These are phyloP conservation scores for Penicillium thymicola DNA, from an alignment of 2,329 filamentous ascomycete species.

Conservation along the genomic window DNA sequence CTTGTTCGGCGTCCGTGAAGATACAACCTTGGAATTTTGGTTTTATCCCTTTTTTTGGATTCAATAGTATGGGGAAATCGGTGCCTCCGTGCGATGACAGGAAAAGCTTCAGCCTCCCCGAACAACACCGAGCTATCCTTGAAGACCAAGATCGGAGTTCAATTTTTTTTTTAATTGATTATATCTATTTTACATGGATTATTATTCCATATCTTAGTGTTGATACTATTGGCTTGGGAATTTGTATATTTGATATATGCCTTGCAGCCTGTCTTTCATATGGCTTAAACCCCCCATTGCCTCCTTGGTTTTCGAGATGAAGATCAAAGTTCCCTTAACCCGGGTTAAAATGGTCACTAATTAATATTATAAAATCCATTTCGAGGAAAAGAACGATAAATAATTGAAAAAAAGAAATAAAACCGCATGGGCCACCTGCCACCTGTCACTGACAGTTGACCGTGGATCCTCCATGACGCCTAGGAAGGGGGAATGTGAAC, in stretches of 20 bases:
- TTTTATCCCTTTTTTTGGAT: neutral
- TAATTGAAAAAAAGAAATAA: neutral
- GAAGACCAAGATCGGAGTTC: neutral
- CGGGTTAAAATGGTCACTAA: neutral
- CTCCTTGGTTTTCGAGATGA: neutral
- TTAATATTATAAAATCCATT: neutral
- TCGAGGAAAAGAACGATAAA: neutral
- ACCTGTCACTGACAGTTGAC: conserved; percentile 20
- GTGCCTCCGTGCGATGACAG: conserved; percentile 3
- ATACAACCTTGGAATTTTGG: neutral
- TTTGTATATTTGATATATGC: neutral
- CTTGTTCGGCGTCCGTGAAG: neutral
- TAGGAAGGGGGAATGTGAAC: neutral
- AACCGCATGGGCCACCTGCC: conserved; percentile 23
- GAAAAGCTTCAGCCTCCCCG: conserved; percentile 5
- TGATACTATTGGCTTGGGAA: neutral
- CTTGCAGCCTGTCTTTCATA: neutral
- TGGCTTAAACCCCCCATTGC: neutral
- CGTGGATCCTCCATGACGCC: conserved; percentile 13
- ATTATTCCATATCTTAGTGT: neutral
- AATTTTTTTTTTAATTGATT: neutral
- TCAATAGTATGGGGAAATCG: conserved; percentile 14
- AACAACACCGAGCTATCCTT: conserved; percentile 5
- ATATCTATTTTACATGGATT: neutral
- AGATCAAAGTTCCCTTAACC: neutral